Evolutionary conservation across 306 rosid species (phyloP), one percentile per base, ranked within the genome.

Genomic region (Biancaea sappan): DNA sequence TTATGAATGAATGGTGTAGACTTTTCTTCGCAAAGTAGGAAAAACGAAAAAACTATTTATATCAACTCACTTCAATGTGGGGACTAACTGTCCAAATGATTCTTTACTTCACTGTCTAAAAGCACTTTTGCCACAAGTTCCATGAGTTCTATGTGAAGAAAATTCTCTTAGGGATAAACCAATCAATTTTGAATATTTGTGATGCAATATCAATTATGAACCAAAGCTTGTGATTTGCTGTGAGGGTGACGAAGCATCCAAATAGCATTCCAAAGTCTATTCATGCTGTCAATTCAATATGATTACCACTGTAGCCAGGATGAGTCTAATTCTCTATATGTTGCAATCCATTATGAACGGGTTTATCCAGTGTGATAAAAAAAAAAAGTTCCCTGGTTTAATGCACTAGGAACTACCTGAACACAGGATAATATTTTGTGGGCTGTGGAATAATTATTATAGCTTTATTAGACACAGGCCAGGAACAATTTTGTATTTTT

Each of bases 1-100:
- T 58, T 51, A 28, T 56, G 48, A 74, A 50, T 78, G 61, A 54
- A 63, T 56, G 53, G 22, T 24, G 32, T 6, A 6, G 75, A 43
- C 32, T 44, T 57, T 66, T 44, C 15, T 22, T 0, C 8, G 57
- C 41, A 28, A 26, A 44, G n/a, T 66, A 6, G n/a, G 29, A 4
- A 44, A n/a, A 40, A n/a, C n/a, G n/a, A n/a, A 2, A 53, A 24
- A 53, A 53, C 7, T 5, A 24, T 12, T 7, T 4, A 19, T 4
- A 61, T 35, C 28, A 28, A 34, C 11, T 60, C 47, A 9, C 28
- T n/a, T 61, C 67, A 35, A 3, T n/a, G 26, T 18, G 24, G 66
- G 29, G 41, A 18, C n/a, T 8, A 61, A 32, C 16, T 18, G 34
- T 35, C 22, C n/a, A 9, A 47, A 47, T 47, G 16, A 47, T 47